phyloP scores from a whole-genome alignment of 139 green algal genomes.

The Trebouxia sp. region DNA sequence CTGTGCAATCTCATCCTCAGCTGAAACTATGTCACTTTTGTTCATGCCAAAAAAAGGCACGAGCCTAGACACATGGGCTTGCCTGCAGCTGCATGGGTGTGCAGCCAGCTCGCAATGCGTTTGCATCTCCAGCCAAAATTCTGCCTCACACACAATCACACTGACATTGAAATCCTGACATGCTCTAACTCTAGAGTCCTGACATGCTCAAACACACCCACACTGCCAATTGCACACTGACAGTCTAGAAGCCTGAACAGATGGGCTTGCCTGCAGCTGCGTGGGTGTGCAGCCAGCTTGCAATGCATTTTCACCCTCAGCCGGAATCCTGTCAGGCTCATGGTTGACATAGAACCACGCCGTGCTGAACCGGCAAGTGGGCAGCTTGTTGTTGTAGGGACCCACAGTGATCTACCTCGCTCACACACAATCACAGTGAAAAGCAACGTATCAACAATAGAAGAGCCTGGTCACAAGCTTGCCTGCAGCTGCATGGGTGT shows the following conservation, averaged over 20 bases:
- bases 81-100: slow-evolving; percentile 43
- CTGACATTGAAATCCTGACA: too few relatives aligned
- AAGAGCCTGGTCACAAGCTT: too few relatives aligned
- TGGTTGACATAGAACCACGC: slow-evolving; percentile 72
- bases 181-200: too few relatives aligned
- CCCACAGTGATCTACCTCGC: too few relatives aligned
- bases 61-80: too few relatives aligned
- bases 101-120: slow-evolving; percentile 45
- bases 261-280: slow-evolving; percentile 32
- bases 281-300: slow-evolving; percentile 45
- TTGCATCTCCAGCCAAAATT: slow-evolving; percentile 26
- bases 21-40: not conserved
- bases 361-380: slow-evolving; percentile 29
- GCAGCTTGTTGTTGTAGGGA: slow-evolving; percentile 58
- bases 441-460: too few relatives aligned
- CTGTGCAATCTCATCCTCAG: slow-evolving; percentile 28
- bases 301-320: slow-evolving; percentile 29
- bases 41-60: slow-evolving; percentile 72
- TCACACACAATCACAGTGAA: too few relatives aligned
- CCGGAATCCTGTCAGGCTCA: slow-evolving; percentile 9
- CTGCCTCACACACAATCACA: slow-evolving; percentile 28
- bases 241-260: too few relatives aligned
- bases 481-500: slow-evolving; percentile 42
- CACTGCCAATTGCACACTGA: too few relatives aligned
- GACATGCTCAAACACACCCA: too few relatives aligned